phyloP scores from a whole-genome alignment of 805 yeast species.

The Ogataea pignaliae region DNA sequence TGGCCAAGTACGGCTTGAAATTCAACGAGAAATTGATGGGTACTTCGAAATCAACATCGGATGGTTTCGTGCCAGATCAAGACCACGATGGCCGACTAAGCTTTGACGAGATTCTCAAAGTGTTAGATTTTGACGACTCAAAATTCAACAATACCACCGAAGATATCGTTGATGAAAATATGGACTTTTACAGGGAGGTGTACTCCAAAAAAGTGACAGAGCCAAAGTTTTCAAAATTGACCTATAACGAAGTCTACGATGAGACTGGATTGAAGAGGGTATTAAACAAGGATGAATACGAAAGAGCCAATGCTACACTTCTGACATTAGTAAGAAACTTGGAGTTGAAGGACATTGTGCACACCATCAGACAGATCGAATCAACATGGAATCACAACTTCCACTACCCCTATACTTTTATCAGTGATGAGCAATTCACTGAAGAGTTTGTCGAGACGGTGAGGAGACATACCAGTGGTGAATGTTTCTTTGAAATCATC shows the following conservation, averaged over 20 bases:
- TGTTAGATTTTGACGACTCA: constrained; percentile 20
- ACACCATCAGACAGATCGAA: constrained; percentile 61
- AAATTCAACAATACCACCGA: constrained; percentile 21
- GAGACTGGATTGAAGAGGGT: constrained; percentile 24
- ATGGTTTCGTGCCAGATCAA: constrained; percentile 12
- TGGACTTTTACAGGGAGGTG: constrained; percentile 32
- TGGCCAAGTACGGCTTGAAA: constrained; percentile 23
- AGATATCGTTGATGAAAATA: constrained; percentile 28
- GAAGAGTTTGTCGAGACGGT: constrained; percentile 65
- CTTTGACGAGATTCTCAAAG: constrained; percentile 22
- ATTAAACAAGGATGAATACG: constrained; percentile 27
- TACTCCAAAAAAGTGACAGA: constrained; percentile 30
- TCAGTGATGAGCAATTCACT: constrained; percentile 77
- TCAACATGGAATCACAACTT: constrained; percentile 66
- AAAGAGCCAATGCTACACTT: constrained; percentile 68
- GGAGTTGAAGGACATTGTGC: constrained; percentile 51
- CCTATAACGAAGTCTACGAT: constrained; percentile 27
- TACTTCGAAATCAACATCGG: constrained; percentile 12
- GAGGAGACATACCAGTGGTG: constrained; percentile 41
- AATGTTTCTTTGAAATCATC: constrained; percentile 48
- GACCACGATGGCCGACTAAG: constrained; percentile 22
- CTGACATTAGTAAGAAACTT: constrained; percentile 70
- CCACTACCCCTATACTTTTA: constrained; percentile 90
- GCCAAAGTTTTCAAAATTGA: constrained; percentile 29
- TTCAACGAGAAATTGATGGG: constrained; percentile 28